A percentile compares a stretch with the other conserved stretches of the same genome.
phyloP scores from a whole-genome alignment of 2,329 filamentous ascomycete genomes.

The Atkinsonella hypoxylon region DNA sequence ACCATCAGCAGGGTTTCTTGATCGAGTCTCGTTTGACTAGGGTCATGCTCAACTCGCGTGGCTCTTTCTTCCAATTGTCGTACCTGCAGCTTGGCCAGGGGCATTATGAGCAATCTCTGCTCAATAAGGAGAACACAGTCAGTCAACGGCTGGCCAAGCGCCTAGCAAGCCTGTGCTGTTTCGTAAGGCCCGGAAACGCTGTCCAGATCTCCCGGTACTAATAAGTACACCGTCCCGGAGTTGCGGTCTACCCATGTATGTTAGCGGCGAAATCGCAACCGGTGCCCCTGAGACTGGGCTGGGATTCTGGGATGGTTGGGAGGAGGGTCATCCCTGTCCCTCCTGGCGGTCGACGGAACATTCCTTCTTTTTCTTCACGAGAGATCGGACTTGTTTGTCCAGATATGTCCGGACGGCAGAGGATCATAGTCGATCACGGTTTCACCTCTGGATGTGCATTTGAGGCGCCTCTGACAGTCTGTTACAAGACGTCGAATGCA shows the following conservation, averaged over 20 bases:
- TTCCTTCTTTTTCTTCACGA: not conserved
- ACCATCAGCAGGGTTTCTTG: not conserved
- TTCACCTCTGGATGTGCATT: not conserved
- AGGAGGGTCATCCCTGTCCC: not conserved
- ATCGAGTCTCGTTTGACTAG: conserved; percentile 2
- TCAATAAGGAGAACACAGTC: not conserved
- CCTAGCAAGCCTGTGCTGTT: not conserved
- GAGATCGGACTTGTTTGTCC: not conserved
- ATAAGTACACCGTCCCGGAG: not conserved
- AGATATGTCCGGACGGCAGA: not conserved
- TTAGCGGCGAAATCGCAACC: not conserved
- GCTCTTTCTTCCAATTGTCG: conserved; percentile 8
- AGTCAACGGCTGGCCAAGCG: not conserved
- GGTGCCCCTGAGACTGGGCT: conserved; percentile 1
- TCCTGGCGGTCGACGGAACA: not conserved
- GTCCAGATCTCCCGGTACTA: not conserved
- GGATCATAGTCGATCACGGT: not conserved
- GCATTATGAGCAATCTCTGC: conserved; percentile 3
- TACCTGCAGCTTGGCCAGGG: not conserved
- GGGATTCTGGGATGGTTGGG: not conserved
- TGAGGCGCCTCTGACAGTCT: not conserved
- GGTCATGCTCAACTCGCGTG: conserved; percentile 11
- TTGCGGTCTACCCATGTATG: conserved; percentile 3
- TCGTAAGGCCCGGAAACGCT: too few species aligned
- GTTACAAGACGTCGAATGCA: not conserved